Percentiles rank a stretch among this genome's conserved stretches.
phyloP scores from a whole-genome alignment of 139 green algal genomes.

The Eudorina sp. region DNA sequence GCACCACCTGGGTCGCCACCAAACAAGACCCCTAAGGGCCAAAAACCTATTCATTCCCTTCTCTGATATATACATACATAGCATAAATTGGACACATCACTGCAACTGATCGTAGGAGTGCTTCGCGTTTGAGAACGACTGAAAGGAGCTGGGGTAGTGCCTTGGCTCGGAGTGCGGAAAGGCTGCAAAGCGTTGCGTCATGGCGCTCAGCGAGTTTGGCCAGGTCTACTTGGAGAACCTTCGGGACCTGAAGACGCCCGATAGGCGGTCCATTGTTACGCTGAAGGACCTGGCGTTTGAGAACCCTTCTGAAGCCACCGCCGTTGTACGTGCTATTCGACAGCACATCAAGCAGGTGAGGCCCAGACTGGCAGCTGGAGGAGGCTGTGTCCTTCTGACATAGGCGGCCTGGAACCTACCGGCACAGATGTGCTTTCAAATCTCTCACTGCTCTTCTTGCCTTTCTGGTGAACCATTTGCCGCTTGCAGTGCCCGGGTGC shows the following conservation, averaged over 20 bases:
- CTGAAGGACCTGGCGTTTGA: conserved; percentile 56
- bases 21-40: too few relatives aligned
- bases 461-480: not conserved
- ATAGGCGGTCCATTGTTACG: conserved; percentile 47
- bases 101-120: too few relatives aligned
- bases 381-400: not conserved
- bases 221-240: conserved; percentile 40
- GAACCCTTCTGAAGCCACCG: conserved; percentile 32
- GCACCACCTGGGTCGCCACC: too few relatives aligned
- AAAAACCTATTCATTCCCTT: too few relatives aligned
- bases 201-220: conserved; percentile 35
- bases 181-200: not conserved
- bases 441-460: not conserved
- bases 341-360: conserved; percentile 49
- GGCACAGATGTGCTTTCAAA: not conserved
- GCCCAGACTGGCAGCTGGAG: not conserved
- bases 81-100: too few relatives aligned
- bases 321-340: conserved; percentile 33
- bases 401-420: not conserved
- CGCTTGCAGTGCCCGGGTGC: conserved; percentile 15
- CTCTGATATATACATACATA: too few relatives aligned
- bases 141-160: too few relatives aligned
- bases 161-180: too few relatives aligned
- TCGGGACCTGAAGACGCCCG: conserved; percentile 39
- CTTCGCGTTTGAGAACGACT: too few relatives aligned